Evolutionary conservation across 371 early-diverging fungal species (phyloP).

Genomic region (Rhizomucor pusillus): DNA sequence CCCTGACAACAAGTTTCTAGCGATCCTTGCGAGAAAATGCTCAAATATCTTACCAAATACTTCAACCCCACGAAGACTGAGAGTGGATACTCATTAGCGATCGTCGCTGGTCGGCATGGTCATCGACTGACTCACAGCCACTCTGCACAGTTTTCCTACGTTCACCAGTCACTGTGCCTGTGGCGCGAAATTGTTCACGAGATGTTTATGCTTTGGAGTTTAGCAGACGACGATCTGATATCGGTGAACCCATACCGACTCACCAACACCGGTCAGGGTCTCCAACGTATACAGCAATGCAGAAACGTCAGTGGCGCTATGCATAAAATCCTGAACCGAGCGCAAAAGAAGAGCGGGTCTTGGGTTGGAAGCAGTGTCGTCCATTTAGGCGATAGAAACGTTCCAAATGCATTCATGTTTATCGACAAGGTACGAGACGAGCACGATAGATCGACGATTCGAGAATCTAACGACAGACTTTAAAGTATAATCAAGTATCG

Average conservation of each 20-base stretch:
- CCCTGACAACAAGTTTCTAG: conserved; percentile 26
- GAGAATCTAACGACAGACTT: not conserved
- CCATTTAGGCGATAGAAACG: conserved; percentile 93
- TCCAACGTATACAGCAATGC: conserved; percentile 85
- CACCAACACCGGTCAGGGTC: conserved; percentile 95
- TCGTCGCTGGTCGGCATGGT: conserved; percentile 77
- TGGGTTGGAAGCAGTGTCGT: conserved; percentile 97
- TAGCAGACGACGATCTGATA: conserved; percentile 88
- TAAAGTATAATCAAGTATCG: conserved; percentile 89
- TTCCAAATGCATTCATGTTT: conserved; percentile 93
- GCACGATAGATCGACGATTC: not conserved
- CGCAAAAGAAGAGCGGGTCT: conserved; percentile 78
- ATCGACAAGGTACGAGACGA: conserved; percentile 79
- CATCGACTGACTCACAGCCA: conserved; percentile 93
- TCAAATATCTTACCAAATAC: conserved; percentile 68
- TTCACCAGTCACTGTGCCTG: conserved; percentile 86
- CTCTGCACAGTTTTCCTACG: conserved; percentile 88
- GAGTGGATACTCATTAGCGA: conserved; percentile 78
- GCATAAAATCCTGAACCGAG: conserved; percentile 85
- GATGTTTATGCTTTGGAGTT: conserved; percentile 94
- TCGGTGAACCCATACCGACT: conserved; percentile 78
- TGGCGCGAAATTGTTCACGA: conserved; percentile 96
- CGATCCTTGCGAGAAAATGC: conserved; percentile 95
- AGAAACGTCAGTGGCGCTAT: conserved; percentile 79
- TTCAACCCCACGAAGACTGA: conserved; percentile 63